Conservation (phyloP, 163 green algal genomes). For the Scenedesmus sp. region DNA sequence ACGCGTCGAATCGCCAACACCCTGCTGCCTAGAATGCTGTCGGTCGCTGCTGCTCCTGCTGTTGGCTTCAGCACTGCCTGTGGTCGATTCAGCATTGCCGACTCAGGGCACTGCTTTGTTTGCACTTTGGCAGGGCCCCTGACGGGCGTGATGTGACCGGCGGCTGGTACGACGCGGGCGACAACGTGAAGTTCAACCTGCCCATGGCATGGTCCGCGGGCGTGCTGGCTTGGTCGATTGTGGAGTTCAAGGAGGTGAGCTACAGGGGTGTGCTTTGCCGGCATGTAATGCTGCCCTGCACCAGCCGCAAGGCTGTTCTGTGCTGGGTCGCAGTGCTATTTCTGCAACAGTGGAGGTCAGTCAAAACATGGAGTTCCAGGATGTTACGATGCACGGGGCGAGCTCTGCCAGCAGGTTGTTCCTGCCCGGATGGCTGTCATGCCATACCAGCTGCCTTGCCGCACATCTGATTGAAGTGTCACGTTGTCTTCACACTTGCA, state of each 20-base stretch:
- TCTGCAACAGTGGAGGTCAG: no score
- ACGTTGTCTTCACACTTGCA: background rate
- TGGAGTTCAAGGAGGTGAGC: slow-evolving; percentile 66
- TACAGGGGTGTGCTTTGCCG: background rate
- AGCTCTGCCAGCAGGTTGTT: no score
- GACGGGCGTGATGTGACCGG: slow-evolving; percentile 57
- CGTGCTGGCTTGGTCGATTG: slow-evolving; percentile 81
- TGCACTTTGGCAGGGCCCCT: slow-evolving; percentile 49
- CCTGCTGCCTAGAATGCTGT: background rate
- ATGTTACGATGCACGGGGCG: no score
- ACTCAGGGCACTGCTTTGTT: no score
- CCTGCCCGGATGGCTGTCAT: background rate
- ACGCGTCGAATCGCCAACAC: no score
- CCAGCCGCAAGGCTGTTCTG: no score
- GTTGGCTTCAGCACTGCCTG: no score
- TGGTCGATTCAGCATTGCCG: no score
- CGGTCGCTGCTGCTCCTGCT: background rate
- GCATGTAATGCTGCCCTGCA: background rate
- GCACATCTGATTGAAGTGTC: background rate
- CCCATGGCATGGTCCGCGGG: slow-evolving; percentile 80
- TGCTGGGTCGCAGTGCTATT: no score
- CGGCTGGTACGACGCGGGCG: slow-evolving; percentile 69
- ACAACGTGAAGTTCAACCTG: slow-evolving; percentile 84
- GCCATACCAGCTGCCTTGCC: background rate
- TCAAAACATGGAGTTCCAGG: no score